Conservation (phyloP, 2,329 filamentous ascomycete genomes). For the Metarhizium rileyi region DNA sequence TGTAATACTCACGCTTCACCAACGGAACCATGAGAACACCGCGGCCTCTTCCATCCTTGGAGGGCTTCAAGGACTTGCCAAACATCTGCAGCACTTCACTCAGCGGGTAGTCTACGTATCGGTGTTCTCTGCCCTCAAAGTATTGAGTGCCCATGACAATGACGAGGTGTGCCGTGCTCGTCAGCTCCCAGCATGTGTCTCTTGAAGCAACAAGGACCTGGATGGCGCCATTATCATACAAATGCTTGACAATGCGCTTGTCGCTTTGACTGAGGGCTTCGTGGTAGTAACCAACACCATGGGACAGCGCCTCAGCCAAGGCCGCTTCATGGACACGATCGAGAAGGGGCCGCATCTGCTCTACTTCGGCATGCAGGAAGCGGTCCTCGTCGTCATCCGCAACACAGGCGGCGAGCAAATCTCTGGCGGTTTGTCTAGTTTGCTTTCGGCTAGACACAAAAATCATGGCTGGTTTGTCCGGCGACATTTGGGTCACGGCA, state of each 20-base stretch:
- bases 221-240: constrained; percentile 82
- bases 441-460: constrained; percentile 95
- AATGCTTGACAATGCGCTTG: constrained; percentile 85
- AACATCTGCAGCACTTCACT: constrained; percentile 97
- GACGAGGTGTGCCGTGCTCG: constrained; percentile 79
- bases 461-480: constrained; percentile 80
- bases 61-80: constrained; percentile 75
- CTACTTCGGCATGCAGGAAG: constrained; percentile 76
- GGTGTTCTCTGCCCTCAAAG: constrained; percentile 91
- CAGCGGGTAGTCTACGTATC: constrained; percentile 92
- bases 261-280: constrained; percentile 84
- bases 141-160: constrained; percentile 97
- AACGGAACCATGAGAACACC: constrained; percentile 95
- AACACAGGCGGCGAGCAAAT: constrained; percentile 78
- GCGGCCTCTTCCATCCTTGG: constrained; percentile 69
- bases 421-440: constrained; percentile 74
- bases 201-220: constrained; percentile 69
- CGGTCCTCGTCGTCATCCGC: constrained; percentile 88
- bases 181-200: constrained; percentile 93
- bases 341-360: constrained; percentile 74
- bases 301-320: constrained; percentile 78
- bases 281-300: constrained; percentile 95
- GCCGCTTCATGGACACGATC: constrained; percentile 77
- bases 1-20: constrained; percentile 95
- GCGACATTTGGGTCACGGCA: constrained; percentile 77